These are phyloP conservation scores for Aspergillus amoenus DNA, from an alignment of 2,329 filamentous ascomycete genomes.

Conservation along the genomic window DNA sequence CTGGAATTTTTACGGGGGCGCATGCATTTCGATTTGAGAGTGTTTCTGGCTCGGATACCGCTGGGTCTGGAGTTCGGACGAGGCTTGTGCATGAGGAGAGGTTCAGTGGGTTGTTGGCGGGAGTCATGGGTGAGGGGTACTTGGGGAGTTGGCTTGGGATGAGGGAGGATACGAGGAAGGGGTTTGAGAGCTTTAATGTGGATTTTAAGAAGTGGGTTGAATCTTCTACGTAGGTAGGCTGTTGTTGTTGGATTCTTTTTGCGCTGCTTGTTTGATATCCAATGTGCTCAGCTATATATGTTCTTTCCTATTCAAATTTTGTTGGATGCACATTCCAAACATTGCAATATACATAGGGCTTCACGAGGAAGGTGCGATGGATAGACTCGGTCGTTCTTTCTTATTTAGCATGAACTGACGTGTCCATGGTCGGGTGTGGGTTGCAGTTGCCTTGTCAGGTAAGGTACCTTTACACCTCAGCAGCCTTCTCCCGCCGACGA, in stretches of 20 bases:
- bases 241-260: not conserved
- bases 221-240: not conserved
- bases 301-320: no score
- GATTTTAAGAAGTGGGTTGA: constrained; percentile 13
- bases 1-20: constrained; percentile 4
- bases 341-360: no score
- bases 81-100: constrained; percentile 9
- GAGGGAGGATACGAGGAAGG: not conserved
- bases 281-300: not conserved
- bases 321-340: no score
- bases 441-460: not conserved
- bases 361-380: no score
- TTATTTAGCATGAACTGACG: no score
- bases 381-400: no score
- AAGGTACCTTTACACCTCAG: not conserved
- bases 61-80: not conserved
- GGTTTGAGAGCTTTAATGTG: constrained; percentile 6
- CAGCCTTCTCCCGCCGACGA: not conserved
- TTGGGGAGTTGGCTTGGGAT: not conserved
- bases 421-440: no score
- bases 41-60: not conserved
- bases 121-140: constrained; percentile 7
- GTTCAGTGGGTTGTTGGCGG: constrained; percentile 5
- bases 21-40: constrained; percentile 10
- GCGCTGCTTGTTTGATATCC: not conserved